phyloP scores from a whole-genome alignment of 768 basidiomycete genomes.

The Tephrocybe sp. region DNA sequence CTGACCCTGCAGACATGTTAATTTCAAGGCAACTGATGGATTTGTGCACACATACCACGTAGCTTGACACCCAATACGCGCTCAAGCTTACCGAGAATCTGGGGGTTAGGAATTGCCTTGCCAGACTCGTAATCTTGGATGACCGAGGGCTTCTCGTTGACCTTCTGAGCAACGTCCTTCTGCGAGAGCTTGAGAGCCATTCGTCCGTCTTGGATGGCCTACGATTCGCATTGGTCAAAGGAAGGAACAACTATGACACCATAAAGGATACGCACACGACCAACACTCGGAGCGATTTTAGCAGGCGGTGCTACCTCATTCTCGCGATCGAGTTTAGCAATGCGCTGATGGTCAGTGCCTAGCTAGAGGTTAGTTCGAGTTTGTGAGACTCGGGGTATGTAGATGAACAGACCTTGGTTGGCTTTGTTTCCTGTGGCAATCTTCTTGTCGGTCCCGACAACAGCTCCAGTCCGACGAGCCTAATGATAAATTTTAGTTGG shows the following conservation, averaged over 20 bases:
- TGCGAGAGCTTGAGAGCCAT: conserved; percentile 80
- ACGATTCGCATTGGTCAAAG: conserved; percentile 4
- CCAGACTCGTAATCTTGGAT: conserved; percentile 90
- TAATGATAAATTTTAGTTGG: conserved; percentile 25
- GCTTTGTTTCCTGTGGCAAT: conserved; percentile 73
- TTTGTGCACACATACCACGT: conserved; percentile 59
- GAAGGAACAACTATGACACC: neutral
- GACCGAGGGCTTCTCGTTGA: conserved; percentile 90
- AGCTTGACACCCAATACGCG: conserved; percentile 84
- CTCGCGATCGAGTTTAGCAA: conserved; percentile 92
- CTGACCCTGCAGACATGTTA: conserved; percentile 47
- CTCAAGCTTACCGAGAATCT: conserved; percentile 89
- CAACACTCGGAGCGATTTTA: conserved; percentile 72
- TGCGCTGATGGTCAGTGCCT: conserved; percentile 93
- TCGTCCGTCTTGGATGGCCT: conserved; percentile 85
- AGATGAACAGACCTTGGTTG: conserved; percentile 53
- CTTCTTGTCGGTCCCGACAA: conserved; percentile 86
- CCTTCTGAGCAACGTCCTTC: conserved; percentile 89
- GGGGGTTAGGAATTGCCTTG: conserved; percentile 82
- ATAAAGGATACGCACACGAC: conserved; percentile 51
- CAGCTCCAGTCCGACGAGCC: conserved; percentile 76
- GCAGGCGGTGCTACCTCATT: conserved; percentile 94
- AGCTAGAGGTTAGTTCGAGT: neutral
- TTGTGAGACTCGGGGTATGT: neutral
- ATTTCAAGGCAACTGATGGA: neutral